Conservation (phyloP, 1,139 yeast genomes). For the Waltiozyma sp. region DNA sequence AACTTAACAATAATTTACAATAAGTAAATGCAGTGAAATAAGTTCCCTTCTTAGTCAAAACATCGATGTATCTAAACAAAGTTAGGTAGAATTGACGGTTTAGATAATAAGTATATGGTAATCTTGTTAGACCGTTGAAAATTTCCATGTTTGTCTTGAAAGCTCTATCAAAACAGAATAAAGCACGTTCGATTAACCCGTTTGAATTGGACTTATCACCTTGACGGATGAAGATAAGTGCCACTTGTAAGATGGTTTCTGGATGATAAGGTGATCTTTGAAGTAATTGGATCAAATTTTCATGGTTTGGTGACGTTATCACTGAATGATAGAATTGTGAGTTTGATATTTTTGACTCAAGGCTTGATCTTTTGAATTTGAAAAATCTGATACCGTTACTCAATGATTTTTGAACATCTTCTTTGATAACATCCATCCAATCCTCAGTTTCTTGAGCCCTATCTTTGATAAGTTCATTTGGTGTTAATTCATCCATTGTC, state of each 20-base stretch:
- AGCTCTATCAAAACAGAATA: constrained; percentile 70
- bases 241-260: constrained; percentile 70
- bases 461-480: constrained; percentile 32
- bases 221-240: constrained; percentile 63
- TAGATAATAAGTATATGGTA: constrained; percentile 67
- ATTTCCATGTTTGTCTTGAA: constrained; percentile 38
- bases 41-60: constrained; percentile 69
- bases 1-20: constrained; percentile 55
- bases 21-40: constrained; percentile 67
- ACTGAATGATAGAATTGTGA: constrained; percentile 58
- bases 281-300: constrained; percentile 44
- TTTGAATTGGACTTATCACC: constrained; percentile 66
- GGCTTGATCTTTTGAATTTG: constrained; percentile 31
- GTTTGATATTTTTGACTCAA: constrained; percentile 34
- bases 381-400: constrained; percentile 45
- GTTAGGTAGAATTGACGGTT: constrained; percentile 73
- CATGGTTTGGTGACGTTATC: constrained; percentile 65
- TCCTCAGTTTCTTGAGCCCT: constrained; percentile 26
- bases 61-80: constrained; percentile 59
- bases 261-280: constrained; percentile 63
- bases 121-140: constrained; percentile 47
- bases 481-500: constrained; percentile 44
- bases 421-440: constrained; percentile 36
- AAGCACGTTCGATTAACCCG: constrained; percentile 63
- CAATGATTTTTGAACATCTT: constrained; percentile 34